Conservation (phyloP, 768 basidiomycete species). For the Leccinum arenicola region DNA sequence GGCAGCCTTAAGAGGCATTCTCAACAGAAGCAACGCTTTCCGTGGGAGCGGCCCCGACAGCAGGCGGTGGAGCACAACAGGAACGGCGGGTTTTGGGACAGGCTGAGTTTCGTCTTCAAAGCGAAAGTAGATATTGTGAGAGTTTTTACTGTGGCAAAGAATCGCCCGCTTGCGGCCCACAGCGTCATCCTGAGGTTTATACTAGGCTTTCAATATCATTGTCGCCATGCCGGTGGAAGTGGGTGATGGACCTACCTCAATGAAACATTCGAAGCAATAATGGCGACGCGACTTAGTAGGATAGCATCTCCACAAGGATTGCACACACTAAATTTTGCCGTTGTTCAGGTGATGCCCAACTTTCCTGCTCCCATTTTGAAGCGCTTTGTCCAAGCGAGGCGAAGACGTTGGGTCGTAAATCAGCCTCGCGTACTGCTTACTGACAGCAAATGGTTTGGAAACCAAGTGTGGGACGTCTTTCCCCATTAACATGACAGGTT, state of each 20-base stretch:
- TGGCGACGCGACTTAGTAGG: conserved; percentile 98
- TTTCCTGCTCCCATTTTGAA: conserved; percentile 92
- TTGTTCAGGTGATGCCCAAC: conserved; percentile 77
- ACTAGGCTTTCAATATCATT: conserved; percentile 89
- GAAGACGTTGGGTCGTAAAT: conserved; percentile 98
- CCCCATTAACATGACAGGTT: conserved; percentile 91
- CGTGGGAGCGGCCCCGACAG: conserved; percentile 46
- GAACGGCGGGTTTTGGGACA: conserved; percentile 29
- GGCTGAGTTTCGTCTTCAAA: conserved; percentile 79
- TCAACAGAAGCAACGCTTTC: conserved; percentile 75
- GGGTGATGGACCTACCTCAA: conserved; percentile 95
- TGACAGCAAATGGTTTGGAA: conserved; percentile 80
- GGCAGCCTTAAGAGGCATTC: conserved; percentile 89
- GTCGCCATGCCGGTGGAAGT: conserved; percentile 94
- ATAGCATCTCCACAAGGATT: conserved; percentile 93
- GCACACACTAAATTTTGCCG: conserved; percentile 93
- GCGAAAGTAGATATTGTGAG: conserved; percentile 96
- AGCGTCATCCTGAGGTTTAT: conserved; percentile 87
- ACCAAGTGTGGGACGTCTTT: conserved; percentile 98
- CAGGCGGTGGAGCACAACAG: conserved; percentile 40
- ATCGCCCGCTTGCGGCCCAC: conserved; percentile 75
- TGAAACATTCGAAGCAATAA: conserved; percentile 87
- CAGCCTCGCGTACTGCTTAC: conserved; percentile 85
- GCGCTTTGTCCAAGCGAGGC: conserved; percentile 91
- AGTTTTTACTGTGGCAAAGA: conserved; percentile 91